Conservation (phyloP, 352 stramenopile genomes). For the Phytophthora pistaciae region DNA sequence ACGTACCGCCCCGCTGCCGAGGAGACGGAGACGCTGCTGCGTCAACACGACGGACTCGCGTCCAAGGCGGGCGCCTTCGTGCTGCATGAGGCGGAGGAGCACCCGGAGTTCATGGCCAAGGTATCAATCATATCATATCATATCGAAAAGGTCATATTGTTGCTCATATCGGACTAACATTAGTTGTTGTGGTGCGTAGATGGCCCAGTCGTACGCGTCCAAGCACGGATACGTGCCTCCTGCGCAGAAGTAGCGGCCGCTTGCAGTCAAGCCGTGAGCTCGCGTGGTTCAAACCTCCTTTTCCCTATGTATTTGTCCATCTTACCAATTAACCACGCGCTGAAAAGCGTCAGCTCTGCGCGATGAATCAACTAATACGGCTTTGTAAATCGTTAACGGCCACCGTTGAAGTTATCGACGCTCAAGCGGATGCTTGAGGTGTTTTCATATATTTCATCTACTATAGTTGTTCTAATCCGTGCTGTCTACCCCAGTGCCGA, state of each 20-base stretch:
- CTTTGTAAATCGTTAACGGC: not conserved
- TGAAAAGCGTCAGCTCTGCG: conserved; percentile 11
- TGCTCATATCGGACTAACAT: not conserved
- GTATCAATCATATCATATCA: conserved; percentile 23
- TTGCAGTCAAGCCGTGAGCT: conserved; percentile 19
- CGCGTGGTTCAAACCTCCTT: conserved; percentile 13
- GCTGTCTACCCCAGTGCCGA: conserved; percentile 19
- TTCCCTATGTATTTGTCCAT: conserved; percentile 43
- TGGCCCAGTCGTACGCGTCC: conserved; percentile 53
- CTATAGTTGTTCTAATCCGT: conserved; percentile 16
- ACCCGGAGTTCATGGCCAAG: conserved; percentile 78
- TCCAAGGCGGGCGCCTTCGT: conserved; percentile 74
- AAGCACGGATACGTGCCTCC: conserved; percentile 62
- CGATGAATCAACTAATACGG: not conserved
- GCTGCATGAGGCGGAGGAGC: conserved; percentile 72
- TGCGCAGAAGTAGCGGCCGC: conserved; percentile 33
- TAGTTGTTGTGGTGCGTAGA: conserved; percentile 31
- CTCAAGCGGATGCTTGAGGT: conserved; percentile 3
- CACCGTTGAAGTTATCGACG: conserved; percentile 3
- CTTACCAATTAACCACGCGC: conserved; percentile 21
- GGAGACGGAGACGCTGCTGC: conserved; percentile 73
- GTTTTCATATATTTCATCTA: conserved; percentile 7
- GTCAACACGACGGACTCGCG: conserved; percentile 67
- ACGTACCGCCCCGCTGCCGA: conserved; percentile 73
- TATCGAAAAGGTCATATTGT: too few species aligned